Percentiles rank a stretch among this genome's conserved stretches.
Conservation (phyloP, 2,329 filamentous ascomycete species). For the Diaporthe citri region DNA sequence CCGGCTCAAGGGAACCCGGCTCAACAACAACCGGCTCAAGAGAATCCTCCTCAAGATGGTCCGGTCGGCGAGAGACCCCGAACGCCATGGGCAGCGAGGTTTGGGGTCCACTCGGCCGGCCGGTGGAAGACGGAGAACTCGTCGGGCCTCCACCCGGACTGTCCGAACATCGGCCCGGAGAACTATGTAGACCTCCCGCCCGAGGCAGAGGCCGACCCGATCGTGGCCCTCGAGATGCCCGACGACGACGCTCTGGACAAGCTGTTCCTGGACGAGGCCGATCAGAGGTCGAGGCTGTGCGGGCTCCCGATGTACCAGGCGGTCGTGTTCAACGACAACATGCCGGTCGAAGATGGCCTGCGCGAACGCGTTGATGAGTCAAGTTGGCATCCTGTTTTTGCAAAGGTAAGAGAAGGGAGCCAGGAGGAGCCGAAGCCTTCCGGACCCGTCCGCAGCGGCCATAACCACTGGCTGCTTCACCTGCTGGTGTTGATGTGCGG, state of each 20-base stretch:
- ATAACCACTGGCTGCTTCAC: rapidly evolving
- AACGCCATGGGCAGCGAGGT: neutral
- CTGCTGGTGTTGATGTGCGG: neutral
- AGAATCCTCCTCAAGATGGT: neutral
- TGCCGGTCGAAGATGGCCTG: neutral
- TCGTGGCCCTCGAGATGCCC: neutral
- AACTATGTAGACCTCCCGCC: neutral
- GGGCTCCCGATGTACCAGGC: neutral
- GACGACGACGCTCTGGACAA: neutral
- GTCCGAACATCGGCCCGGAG: neutral
- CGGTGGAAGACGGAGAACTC: neutral
- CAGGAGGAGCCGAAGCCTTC: too few relatives aligned
- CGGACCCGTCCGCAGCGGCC: neutral
- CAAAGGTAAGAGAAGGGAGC: neutral
- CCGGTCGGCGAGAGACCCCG: neutral
- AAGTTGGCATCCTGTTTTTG: neutral
- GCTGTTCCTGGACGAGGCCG: neutral
- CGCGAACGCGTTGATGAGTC: neutral
- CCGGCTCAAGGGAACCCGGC: neutral
- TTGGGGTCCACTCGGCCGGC: neutral
- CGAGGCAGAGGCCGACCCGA: neutral
- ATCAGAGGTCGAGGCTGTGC: neutral
- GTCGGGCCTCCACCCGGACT: neutral
- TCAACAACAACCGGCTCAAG: neutral
- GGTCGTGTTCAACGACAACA: neutral